A percentile compares a stretch with the other conserved stretches of the same genome.
phyloP scores from a whole-genome alignment of 2,329 filamentous ascomycete genomes.

The Thermothelomyces thermophilus region DNA sequence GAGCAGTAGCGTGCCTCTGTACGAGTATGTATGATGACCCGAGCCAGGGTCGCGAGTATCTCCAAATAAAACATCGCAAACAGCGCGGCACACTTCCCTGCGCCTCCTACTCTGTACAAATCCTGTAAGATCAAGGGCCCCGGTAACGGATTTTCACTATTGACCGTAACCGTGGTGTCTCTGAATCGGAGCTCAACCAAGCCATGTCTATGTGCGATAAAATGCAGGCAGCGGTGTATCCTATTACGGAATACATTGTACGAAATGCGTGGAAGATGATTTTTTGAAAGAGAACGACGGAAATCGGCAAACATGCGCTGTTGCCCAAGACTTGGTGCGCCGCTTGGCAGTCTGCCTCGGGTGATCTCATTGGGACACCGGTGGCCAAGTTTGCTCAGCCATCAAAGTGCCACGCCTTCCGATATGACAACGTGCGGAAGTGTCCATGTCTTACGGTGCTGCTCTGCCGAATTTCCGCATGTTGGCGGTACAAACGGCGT shows the following conservation, averaged over 20 bases:
- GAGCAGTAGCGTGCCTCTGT: too few species aligned
- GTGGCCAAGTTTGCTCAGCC: conserved; percentile 9
- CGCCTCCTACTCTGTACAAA: conserved; percentile 1
- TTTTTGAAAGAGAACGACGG: background rate
- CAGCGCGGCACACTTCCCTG: conserved; percentile 1
- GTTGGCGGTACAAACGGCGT: background rate
- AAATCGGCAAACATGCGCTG: background rate
- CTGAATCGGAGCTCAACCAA: too few species aligned
- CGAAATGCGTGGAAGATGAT: too few species aligned
- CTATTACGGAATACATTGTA: too few species aligned
- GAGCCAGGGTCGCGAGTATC: too few species aligned
- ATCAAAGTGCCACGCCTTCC: conserved; percentile 10
- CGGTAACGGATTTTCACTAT: too few species aligned
- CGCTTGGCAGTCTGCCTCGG: conserved; percentile 18
- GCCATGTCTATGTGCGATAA: too few species aligned
- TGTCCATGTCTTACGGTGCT: conserved; percentile 9
- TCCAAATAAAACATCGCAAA: too few species aligned
- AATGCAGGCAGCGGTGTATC: too few species aligned
- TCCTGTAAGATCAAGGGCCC: background rate
- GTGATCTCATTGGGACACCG: conserved; percentile 6
- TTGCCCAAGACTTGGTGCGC: conserved; percentile 1
- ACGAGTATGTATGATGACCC: too few species aligned
- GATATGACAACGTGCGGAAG: conserved; percentile 12
- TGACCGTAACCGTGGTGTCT: too few species aligned
- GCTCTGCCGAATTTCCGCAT: background rate